Evolutionary conservation across 2,329 filamentous ascomycete species (phyloP), one percentile per base, ranked within the genome.

Genomic region (Graphilbum fragrans): DNA sequence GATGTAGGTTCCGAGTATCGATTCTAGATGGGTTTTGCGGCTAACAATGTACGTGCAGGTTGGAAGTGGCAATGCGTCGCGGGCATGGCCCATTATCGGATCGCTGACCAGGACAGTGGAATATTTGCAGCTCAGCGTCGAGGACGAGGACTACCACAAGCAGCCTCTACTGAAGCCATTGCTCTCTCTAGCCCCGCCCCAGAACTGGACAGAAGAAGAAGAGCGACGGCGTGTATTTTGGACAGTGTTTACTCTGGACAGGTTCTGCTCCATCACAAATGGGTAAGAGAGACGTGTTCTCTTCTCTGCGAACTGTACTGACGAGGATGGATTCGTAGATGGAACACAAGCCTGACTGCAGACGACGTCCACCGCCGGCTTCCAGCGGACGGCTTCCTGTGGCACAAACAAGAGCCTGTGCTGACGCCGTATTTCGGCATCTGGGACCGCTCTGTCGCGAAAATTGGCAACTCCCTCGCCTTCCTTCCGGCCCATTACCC

Each of bases 11-110:
- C 17, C 14, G 12, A 20, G 11, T 20, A 16, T 6, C 19, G 10
- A 3, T 10, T 19, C 22, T 25, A 27, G 8, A 27, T 7, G 25
- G n/a, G n/a, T n/a, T 37, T 44, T 50, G 10, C 33, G 43, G 4
- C 42, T 53, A n/a, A 47, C 51, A 5, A 0, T 14, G 3, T 19
- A 11, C 37, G 20, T 6, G 6, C 19, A 55, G 52, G 58, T 59
- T 35, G 55, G 56, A 12, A 54, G 49, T 38, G 59, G 59, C 2
- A 43, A 51, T 12, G 50, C 50, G 2, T 45, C 48, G 14, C 55
- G 50, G 19, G 57, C 59, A 7, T 62, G 59, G 60, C 54, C 60
- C 3, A 52, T 63, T 16, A 50, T 62, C 12, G 59, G 57, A 16
- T 56, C 54, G 9, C 52, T 63, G 23, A 57, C 59, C 1, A 48